Conservation (phyloP, 2,329 filamentous ascomycete species). For the Pseudopithomyces maydicus region DNA sequence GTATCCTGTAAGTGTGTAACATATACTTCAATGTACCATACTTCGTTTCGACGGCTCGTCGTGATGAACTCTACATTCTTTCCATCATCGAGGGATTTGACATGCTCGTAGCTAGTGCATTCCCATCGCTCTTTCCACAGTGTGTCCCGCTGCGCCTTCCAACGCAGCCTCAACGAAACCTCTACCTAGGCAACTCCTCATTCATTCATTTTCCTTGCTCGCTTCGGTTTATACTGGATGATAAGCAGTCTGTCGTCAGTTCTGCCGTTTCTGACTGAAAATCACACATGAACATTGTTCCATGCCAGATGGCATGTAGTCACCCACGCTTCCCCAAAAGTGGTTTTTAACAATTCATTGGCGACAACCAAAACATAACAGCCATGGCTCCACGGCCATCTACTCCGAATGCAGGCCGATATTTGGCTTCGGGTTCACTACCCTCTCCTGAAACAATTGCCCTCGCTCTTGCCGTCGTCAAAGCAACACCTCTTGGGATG, state of each 20-base stretch:
- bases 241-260: not conserved
- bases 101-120: not conserved
- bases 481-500: conserved; percentile 42
- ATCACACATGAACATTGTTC: no score
- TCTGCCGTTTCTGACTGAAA: no score
- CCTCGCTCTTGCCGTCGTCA: conserved; percentile 44
- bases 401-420: not conserved
- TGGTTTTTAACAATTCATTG: not conserved
- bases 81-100: no score
- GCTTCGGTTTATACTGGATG: not conserved
- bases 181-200: not conserved
- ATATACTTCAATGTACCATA: conserved; percentile 16
- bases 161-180: not conserved
- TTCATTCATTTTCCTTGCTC: not conserved
- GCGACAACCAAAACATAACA: not conserved
- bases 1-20: conserved; percentile 23
- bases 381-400: conserved; percentile 12
- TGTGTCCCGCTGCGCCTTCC: not conserved
- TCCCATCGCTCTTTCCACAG: not conserved
- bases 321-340: no score
- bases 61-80: no score
- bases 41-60: conserved; percentile 1
- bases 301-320: no score
- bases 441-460: conserved; percentile 36
- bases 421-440: not conserved